Evolutionary conservation across 2,329 filamentous ascomycete genomes (phyloP).

Genomic region (Fusarium sp.): DNA sequence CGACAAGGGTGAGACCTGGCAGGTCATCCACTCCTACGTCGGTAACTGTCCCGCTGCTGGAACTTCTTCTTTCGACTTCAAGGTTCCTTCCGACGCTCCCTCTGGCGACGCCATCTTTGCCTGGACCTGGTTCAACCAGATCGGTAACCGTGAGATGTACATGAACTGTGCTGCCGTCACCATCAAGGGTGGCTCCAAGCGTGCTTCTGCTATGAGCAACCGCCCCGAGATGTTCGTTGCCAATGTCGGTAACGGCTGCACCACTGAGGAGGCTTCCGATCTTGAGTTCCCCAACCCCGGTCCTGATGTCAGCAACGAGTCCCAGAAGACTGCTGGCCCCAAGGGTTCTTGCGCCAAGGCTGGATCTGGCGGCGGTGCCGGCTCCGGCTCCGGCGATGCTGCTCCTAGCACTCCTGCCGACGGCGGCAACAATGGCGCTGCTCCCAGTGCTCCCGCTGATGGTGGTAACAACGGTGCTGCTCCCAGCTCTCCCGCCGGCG

Average conservation of each 20-base stretch:
- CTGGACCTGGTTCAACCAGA: slow-evolving; percentile 82
- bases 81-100: slow-evolving; percentile 72
- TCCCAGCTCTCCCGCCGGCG: not conserved
- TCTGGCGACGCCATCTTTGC: slow-evolving; percentile 71
- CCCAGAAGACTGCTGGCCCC: slow-evolving; percentile 52
- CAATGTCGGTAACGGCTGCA: slow-evolving; percentile 72
- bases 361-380: slow-evolving; percentile 36
- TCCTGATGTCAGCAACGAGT: slow-evolving; percentile 58
- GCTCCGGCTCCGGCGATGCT: slow-evolving; percentile 14
- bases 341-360: slow-evolving; percentile 49
- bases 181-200: slow-evolving; percentile 60
- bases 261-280: slow-evolving; percentile 66
- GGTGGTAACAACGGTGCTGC: slow-evolving; percentile 8
- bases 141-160: slow-evolving; percentile 86
- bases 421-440: slow-evolving; percentile 7
- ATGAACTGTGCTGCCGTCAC: slow-evolving; percentile 83
- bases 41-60: slow-evolving; percentile 62
- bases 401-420: slow-evolving; percentile 1
- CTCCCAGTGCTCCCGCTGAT: not conserved
- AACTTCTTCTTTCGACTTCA: slow-evolving; percentile 70
- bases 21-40: slow-evolving; percentile 70
- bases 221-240: slow-evolving; percentile 78
- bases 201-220: slow-evolving; percentile 57
- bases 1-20: slow-evolving; percentile 76
- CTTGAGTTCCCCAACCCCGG: slow-evolving; percentile 75